These are phyloP conservation scores for Cyclaneusma minus DNA, from an alignment of 2,329 filamentous ascomycete species.

Conservation along the genomic window DNA sequence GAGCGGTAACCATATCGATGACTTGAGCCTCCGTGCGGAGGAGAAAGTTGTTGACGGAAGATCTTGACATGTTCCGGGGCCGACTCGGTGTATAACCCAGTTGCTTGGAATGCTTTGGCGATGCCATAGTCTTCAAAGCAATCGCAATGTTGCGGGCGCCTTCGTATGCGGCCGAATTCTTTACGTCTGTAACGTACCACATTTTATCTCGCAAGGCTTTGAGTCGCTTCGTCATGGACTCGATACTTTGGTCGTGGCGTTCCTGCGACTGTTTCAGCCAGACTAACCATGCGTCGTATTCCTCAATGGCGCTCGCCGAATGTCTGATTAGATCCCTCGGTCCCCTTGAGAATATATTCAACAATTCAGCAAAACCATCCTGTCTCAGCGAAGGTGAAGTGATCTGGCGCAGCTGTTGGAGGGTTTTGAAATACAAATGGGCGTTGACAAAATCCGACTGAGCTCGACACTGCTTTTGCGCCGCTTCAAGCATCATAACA, in stretches of 20 bases:
- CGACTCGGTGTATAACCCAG: constrained; percentile 18
- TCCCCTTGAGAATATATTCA: constrained; percentile 60
- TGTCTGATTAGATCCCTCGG: constrained; percentile 54
- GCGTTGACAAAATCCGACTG: constrained; percentile 72
- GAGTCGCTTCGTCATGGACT: constrained; percentile 58
- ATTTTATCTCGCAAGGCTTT: constrained; percentile 81
- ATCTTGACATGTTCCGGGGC: constrained; percentile 19
- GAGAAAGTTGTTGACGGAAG: constrained; percentile 36
- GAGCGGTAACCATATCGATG: constrained; percentile 72
- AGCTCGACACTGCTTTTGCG: constrained; percentile 60
- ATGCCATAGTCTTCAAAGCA: constrained; percentile 81
- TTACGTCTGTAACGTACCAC: constrained; percentile 95
- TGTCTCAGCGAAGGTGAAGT: constrained; percentile 44
- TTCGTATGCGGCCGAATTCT: constrained; percentile 77
- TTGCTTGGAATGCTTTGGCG: constrained; percentile 29
- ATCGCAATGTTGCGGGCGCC: constrained; percentile 74
- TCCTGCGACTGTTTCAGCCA: constrained; percentile 74
- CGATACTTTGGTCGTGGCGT: constrained; percentile 57
- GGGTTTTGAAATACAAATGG: constrained; percentile 72
- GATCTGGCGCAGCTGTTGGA: constrained; percentile 55
- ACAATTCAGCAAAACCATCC: constrained; percentile 54
- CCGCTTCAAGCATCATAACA: constrained; percentile 60
- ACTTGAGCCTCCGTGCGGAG: constrained; percentile 73
- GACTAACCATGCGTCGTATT: constrained; percentile 68
- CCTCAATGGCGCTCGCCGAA: constrained; percentile 57